These are phyloP conservation scores for Camellia sinensis DNA, from an alignment of 148 eudicot genomes.

Conservation along the genomic window DNA sequence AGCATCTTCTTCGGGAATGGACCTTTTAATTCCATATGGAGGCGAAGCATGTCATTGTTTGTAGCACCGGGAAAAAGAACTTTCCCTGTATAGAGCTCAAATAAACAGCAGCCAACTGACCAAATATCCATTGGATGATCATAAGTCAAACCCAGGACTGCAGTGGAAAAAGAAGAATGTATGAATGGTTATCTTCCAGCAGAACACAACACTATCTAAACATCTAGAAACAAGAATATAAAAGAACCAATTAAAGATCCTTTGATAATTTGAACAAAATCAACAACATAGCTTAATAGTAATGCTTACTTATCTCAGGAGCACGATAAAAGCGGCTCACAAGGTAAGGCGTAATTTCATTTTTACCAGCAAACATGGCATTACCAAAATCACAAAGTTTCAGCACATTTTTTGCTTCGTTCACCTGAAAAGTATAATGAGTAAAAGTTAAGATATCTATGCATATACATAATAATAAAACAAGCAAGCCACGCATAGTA, in stretches of 20 bases:
- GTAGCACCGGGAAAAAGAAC: conserved; percentile 93
- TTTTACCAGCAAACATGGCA: conserved; percentile 99
- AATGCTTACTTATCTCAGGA: conserved; percentile 87
- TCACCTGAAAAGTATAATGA: conserved; percentile 54
- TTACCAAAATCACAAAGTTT: conserved; percentile 99
- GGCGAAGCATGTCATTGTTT: conserved; percentile 99
- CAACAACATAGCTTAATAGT: neutral
- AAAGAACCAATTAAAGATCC: neutral
- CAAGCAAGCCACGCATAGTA: conserved; percentile 2
- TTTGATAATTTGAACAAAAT: neutral
- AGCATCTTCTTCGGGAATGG: conserved; percentile 96
- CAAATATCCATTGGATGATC: conserved; percentile 99
- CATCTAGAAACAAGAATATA: neutral
- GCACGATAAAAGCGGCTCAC: conserved; percentile 99
- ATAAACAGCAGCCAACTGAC: conserved; percentile 98
- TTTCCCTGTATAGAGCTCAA: conserved; percentile 88
- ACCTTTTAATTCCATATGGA: conserved; percentile 97
- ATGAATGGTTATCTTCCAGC: neutral
- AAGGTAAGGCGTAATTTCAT: conserved; percentile 96
- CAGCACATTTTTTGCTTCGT: conserved; percentile 89
- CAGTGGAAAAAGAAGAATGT: conserved; percentile 18
- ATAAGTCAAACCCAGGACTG: conserved; percentile 91
- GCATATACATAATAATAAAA: neutral
- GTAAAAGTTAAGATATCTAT: neutral
- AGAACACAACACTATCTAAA: neutral